These are phyloP conservation scores for Globisporangium paroecandrum DNA, from an alignment of 352 stramenopile genomes.

Conservation along the genomic window DNA sequence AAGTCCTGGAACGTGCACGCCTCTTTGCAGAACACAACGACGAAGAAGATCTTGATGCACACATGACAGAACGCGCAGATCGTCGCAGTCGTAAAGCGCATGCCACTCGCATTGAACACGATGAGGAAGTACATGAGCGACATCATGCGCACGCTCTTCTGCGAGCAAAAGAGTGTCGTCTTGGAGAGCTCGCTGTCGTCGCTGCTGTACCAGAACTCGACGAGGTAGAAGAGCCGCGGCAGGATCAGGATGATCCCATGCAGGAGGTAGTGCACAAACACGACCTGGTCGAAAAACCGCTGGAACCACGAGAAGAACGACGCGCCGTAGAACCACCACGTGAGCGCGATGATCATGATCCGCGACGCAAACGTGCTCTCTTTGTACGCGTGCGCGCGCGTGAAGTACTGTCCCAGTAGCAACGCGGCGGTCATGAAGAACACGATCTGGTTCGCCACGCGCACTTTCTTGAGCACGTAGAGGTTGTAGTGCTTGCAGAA, in stretches of 20 bases:
- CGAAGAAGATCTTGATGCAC: slow-evolving; percentile 42
- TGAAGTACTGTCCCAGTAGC: slow-evolving; percentile 48
- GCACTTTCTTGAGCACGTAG: slow-evolving; percentile 70
- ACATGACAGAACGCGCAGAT: slow-evolving; percentile 47
- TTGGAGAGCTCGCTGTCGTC: slow-evolving; percentile 20
- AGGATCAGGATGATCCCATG: slow-evolving; percentile 46
- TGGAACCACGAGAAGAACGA: slow-evolving; percentile 47
- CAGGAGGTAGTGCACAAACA: slow-evolving; percentile 50
- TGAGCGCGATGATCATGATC: slow-evolving; percentile 32
- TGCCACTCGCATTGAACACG: slow-evolving; percentile 58
- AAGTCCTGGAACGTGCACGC: slow-evolving; percentile 43
- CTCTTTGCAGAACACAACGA: slow-evolving; percentile 45
- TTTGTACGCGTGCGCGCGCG: slow-evolving; percentile 22
- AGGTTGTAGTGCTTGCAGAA: slow-evolving; percentile 76
- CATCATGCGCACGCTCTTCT: slow-evolving; percentile 56
- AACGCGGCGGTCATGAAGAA: slow-evolving; percentile 42
- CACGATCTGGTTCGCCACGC: slow-evolving; percentile 44
- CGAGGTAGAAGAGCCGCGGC: slow-evolving; percentile 45
- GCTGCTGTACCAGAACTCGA: slow-evolving; percentile 23
- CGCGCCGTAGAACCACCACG: slow-evolving; percentile 36
- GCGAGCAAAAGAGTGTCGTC: slow-evolving; percentile 44
- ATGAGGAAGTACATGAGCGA: slow-evolving; percentile 54
- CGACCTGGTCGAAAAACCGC: slow-evolving; percentile 41
- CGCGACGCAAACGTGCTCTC: slow-evolving; percentile 43
- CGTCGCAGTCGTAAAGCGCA: slow-evolving; percentile 64